phyloP scores from a whole-genome alignment of 306 rosid genomes.

The Hippophae tibetana region DNA sequence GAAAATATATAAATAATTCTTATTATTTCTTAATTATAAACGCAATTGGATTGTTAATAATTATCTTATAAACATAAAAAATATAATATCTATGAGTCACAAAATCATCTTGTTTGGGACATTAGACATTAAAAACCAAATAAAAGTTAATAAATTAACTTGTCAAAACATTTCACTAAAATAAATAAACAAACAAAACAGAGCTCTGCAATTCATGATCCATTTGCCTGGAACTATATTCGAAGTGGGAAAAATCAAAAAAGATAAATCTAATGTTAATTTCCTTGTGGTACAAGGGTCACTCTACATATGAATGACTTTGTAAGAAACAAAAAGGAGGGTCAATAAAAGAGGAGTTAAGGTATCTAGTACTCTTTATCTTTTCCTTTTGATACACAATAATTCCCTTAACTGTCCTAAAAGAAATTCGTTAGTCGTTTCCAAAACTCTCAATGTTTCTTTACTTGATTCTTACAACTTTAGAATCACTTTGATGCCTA shows the following conservation, averaged over 20 bases:
- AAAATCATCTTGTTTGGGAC: no score
- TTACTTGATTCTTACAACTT: conserved; percentile 23
- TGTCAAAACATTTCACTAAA: background rate
- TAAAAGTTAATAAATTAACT: no score
- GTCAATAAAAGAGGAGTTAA: conserved; percentile 30
- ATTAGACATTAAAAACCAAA: no score
- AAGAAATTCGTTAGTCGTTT: conserved; percentile 55
- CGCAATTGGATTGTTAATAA: no score
- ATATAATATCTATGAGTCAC: no score
- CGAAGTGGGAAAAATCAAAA: background rate
- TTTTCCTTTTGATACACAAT: conserved; percentile 26
- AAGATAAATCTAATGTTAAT: conserved; percentile 11
- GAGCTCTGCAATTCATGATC: background rate
- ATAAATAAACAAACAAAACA: background rate
- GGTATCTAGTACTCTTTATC: conserved; percentile 20
- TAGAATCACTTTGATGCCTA: conserved; percentile 31
- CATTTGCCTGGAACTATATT: background rate
- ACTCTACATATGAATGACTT: background rate
- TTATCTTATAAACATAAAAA: no score
- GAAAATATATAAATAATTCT: no score
- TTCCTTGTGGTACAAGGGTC: conserved; percentile 15
- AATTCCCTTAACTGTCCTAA: conserved; percentile 44
- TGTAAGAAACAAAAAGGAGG: conserved; percentile 21
- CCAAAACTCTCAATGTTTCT: conserved; percentile 18
- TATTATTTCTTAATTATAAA: no score